Evolutionary conservation across 768 basidiomycete genomes (phyloP), one percentile per base, ranked within the genome.

Genomic region (Leccinum rimulosum): DNA sequence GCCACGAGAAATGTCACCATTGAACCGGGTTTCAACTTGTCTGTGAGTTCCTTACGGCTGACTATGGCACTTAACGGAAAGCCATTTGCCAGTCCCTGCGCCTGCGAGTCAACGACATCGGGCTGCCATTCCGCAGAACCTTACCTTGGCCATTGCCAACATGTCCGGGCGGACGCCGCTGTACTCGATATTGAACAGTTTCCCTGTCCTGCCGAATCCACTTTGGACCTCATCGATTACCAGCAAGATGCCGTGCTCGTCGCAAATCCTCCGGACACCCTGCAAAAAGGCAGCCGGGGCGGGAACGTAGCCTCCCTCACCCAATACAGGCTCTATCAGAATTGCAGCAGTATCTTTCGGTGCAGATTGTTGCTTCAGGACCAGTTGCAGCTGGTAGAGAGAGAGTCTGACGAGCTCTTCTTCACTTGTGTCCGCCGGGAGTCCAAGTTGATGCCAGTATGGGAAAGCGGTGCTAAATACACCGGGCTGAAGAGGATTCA

Each of bases 221-320:
- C 84, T 84, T 76, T 98, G 95, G 10, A 94, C 89, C 71, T 94
- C 92, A 60, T 94, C 91, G 43, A 89, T 73, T 66, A 94, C 89
- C 59, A 98, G 79, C 57, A 98, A 71, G 51, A 98, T 91, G 9
- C 81, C 85, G 70, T 98, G 80, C 71, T 88, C 80, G 70, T 97
- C 93, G 73, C 95, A 98, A n/a, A 95, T 79, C 54, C 80, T 79
- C 60, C 95, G 80, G 49, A 98, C 74, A 22, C 92, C 93, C 50
- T 83, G 80, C 59, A 98, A 73, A 78, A 91, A 98, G 22, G 84
- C 83, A 1, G 84, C 68, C 0, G 94, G 92, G 0, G 94, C 92
- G 30, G 92, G 87, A 15, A 97, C 91, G 73, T 98, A 98, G 1
- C 96, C 96, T 36, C 96, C 96, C 74, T 98, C 96, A 27, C 95